Base-by-base conservation (phyloP, 352 stramenopile species). In the Phytophthora litchii region DNA sequence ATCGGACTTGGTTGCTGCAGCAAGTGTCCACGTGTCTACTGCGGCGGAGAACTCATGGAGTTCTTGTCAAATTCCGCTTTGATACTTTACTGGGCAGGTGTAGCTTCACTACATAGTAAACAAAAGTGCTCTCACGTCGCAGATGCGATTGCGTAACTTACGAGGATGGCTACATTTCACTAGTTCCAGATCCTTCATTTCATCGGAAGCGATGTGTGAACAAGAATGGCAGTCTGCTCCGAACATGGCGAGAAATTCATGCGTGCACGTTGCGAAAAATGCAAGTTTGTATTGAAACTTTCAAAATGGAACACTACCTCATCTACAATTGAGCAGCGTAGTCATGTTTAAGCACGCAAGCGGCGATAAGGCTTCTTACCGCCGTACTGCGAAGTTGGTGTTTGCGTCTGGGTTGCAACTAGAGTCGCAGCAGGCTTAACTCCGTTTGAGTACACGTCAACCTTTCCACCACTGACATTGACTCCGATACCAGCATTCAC, bases 111-210 rank as follows among this genome's bases (percentile, higher is more conserved):
- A 8, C 25, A 31, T 31, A 25, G 38, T 27, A 14, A 44, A 44
- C 11, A 27, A 16, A 4, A 44, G 37, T 44, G 38, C 21, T 45
- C 19, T 45, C 38, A 45, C 38, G 38, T 45, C 19, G 38, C 38
- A 45, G n/a, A 44, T 8, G 10, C 38, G 38, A 45, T 31, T 45
- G 38, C 38, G 38, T 16, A 45, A 45, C 29, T 12, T 7, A 44
- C 29, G 29, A 11, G 10, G 29, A 29, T 29, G 38, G 38, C 38
- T 44, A 44, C 38, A 45, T 29, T 45, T 29, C 20, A 11, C 10
- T 34, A 7, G 10, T 34, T 34, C 3, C 29, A 34, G 3, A 2
- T 34, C 29, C 4, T 34, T 34, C 29, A 34, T n/a, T n/a, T n/a
- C n/a, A n/a, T n/a, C n/a, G n/a, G n/a, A n/a, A n/a, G n/a, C n/a